A percentile compares a stretch with the other conserved stretches of the same genome.
Conservation (phyloP, 1,139 yeast species). For the Blastobotrys petasosporus region DNA sequence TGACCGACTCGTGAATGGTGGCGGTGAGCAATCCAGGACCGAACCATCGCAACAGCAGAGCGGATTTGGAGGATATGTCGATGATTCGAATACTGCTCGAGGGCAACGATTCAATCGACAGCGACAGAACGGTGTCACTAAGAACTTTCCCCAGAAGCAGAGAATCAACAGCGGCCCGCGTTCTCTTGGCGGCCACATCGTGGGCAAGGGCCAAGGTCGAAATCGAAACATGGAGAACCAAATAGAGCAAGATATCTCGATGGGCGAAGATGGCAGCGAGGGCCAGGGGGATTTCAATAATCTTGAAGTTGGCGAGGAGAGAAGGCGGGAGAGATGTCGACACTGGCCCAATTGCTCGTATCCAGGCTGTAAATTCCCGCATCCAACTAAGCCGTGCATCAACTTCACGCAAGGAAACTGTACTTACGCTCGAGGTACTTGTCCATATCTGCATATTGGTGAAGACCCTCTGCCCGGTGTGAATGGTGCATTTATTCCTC, state of each 20-base stretch:
- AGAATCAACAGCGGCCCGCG: constrained; percentile 5
- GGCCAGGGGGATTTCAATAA: constrained; percentile 10
- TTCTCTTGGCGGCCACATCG: constrained; percentile 13
- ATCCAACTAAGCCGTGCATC: constrained; percentile 72
- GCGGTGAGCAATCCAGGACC: not conserved
- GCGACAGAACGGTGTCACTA: not conserved
- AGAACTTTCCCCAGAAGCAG: not conserved
- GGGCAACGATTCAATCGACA: not conserved
- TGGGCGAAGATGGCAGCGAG: constrained; percentile 9
- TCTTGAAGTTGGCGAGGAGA: constrained; percentile 12
- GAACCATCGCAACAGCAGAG: constrained; percentile 3
- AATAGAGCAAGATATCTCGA: constrained; percentile 9
- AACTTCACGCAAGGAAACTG: constrained; percentile 79
- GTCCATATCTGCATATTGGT: constrained; percentile 76
- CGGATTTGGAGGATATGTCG: constrained; percentile 13
- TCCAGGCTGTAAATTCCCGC: constrained; percentile 64
- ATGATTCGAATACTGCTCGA: not conserved
- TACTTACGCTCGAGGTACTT: constrained; percentile 73
- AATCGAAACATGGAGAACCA: constrained; percentile 4
- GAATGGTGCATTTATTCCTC: constrained; percentile 11
- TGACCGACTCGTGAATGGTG: constrained; percentile 13
- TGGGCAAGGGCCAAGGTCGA: not conserved
- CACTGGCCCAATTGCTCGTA: constrained; percentile 71
- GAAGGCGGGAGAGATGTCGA: constrained; percentile 46
- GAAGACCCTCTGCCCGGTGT: constrained; percentile 50